These are phyloP conservation scores for Nothophaeocryptopus gaeumannii DNA, from an alignment of 2,329 filamentous ascomycete species.

Conservation along the genomic window DNA sequence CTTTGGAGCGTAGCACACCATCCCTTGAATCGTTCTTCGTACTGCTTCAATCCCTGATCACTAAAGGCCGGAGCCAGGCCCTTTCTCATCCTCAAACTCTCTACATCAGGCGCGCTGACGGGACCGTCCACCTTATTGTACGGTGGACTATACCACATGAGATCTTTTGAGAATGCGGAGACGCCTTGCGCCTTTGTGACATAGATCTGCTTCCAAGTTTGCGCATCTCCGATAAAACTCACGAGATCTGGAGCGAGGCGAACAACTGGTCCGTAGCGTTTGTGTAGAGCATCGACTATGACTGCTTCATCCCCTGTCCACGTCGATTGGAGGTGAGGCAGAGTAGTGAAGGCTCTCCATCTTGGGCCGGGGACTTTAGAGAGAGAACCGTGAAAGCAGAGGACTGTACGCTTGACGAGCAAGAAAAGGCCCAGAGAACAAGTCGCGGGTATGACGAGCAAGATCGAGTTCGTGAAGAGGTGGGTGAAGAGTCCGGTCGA, in stretches of 20 bases:
- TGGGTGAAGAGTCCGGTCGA: neutral
- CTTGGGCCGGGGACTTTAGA: constrained; percentile 43
- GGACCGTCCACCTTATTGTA: constrained; percentile 18
- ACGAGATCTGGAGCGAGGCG: constrained; percentile 42
- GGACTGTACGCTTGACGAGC: constrained; percentile 31
- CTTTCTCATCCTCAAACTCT: constrained; percentile 44
- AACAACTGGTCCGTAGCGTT: constrained; percentile 38
- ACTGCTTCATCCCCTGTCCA: constrained; percentile 15
- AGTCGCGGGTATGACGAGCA: neutral
- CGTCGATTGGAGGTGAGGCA: constrained; percentile 17
- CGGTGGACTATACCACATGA: constrained; percentile 10
- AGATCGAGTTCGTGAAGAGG: neutral
- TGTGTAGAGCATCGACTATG: constrained; percentile 29
- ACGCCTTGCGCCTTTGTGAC: constrained; percentile 18
- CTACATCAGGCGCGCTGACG: constrained; percentile 18
- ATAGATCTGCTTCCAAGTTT: constrained; percentile 26
- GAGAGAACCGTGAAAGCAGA: constrained; percentile 43
- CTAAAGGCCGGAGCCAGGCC: constrained; percentile 25
- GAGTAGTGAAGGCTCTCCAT: constrained; percentile 15
- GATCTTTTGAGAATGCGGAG: constrained; percentile 17
- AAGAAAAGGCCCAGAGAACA: neutral
- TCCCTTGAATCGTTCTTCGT: constrained; percentile 26
- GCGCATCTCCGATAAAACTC: constrained; percentile 29
- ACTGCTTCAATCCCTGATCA: constrained; percentile 28
- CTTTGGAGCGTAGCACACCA: constrained; percentile 22